Base-by-base conservation (phyloP, 805 yeast genomes). In the Lipomyces yamanashiensis region DNA sequence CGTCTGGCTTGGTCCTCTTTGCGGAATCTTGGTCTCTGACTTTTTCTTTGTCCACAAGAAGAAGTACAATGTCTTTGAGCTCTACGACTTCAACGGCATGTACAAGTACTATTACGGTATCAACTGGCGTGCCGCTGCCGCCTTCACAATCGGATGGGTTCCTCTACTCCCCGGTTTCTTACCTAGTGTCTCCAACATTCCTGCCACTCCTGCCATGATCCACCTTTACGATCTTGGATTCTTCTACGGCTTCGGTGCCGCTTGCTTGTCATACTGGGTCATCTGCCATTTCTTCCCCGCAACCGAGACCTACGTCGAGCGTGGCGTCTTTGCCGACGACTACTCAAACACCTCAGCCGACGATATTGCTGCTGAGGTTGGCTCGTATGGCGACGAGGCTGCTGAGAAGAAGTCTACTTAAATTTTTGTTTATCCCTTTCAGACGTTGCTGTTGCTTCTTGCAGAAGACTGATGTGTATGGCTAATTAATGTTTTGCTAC, bases 91-190 rank as follows among this genome's bases (percentile, higher is more conserved):
- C 1, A 65, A 71, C 7, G 79, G 81, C 7, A 74, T 74, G 37
- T 84, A 81, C 70, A 39, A 45, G 13, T 81, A 79, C 77, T 79
- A 79, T 71, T 65, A 73, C 39, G 86, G 85, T 9, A 54, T 78
- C 66, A 81, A 83, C 70, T 78, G 78, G 77, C 75, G 81, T 67
- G 77, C 79, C 15, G 58, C 78, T 12, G 54, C 74, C 3, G 74
- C 79, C 9, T 81, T 62, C 61, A 43, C 50, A 4, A 66, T 58
- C 39, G 76, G 75, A 51, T 63, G 73, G 66, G 71, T 70, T 21
- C 71, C 71, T 23, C 54, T 65, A 39, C 59, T 72, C 6, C 72
- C 74, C 10, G 74, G 74, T 15, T 66, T 66, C 59, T 52, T 70
- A n/a, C 61, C 69, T 54, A 41, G 47, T 13, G 71, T 70, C 21